phyloP scores from a whole-genome alignment of 1,139 yeast species.

The Zhuliangozyma parablackwelliae region DNA sequence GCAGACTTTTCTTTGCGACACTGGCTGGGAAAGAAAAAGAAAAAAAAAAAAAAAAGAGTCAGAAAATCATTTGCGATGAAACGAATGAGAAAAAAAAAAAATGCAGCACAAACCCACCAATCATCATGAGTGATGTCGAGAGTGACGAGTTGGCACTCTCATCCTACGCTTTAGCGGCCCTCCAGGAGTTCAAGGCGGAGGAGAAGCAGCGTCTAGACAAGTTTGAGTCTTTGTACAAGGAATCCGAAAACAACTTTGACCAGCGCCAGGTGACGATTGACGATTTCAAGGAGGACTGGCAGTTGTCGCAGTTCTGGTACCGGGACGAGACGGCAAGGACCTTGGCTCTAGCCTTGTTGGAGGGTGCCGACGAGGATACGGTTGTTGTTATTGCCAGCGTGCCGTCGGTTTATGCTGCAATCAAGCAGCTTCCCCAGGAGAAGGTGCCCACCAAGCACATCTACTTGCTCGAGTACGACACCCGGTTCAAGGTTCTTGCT shows the following conservation, averaged over 20 bases:
- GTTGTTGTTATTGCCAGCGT: slow-evolving; percentile 78
- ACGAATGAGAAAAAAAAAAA: not conserved
- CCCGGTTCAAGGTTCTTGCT: slow-evolving; percentile 68
- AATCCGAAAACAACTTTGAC: slow-evolving; percentile 55
- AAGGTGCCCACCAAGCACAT: slow-evolving; percentile 63
- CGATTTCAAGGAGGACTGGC: slow-evolving; percentile 87
- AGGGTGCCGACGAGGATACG: slow-evolving; percentile 69
- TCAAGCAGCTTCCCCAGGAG: slow-evolving; percentile 47
- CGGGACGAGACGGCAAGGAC: slow-evolving; percentile 64
- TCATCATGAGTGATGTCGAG: slow-evolving; percentile 28
- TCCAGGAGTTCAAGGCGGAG: slow-evolving; percentile 66
- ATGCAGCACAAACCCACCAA: too few species aligned
- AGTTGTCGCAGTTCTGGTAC: slow-evolving; percentile 89
- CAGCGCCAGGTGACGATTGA: slow-evolving; percentile 43
- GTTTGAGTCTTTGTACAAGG: slow-evolving; percentile 52
- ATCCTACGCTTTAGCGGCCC: slow-evolving; percentile 70
- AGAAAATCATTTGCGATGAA: not conserved
- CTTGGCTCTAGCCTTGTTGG: slow-evolving; percentile 65
- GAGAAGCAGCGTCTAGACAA: slow-evolving; percentile 56
- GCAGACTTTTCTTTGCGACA: too few species aligned
- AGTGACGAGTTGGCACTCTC: slow-evolving; percentile 52
- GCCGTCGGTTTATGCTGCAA: slow-evolving; percentile 88
- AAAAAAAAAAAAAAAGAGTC: too few species aligned
- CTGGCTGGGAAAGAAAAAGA: too few species aligned
- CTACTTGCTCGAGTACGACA: slow-evolving; percentile 74